Evolutionary conservation across 2,329 filamentous ascomycete species (phyloP).

Genomic region (Sphaerostilbella broomeana): DNA sequence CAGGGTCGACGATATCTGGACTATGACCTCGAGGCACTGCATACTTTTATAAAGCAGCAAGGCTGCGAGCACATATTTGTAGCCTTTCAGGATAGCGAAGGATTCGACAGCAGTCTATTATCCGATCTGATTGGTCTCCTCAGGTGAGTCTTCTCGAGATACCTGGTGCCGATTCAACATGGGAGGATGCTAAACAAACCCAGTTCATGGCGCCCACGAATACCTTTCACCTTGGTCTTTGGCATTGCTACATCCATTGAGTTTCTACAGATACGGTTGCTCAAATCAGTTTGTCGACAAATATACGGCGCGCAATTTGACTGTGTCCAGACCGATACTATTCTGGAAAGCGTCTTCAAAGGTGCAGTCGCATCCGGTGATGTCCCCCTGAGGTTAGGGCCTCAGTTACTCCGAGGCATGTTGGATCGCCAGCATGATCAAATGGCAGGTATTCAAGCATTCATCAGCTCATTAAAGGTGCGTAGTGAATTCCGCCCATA

Average conservation of each 20-base stretch:
- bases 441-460: constrained; percentile 66
- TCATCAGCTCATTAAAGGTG: constrained; percentile 64
- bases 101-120: constrained; percentile 66
- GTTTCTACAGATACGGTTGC: constrained; percentile 66
- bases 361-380: constrained; percentile 54
- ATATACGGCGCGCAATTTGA: constrained; percentile 70
- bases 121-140: constrained; percentile 65
- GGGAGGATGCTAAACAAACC: too few species aligned
- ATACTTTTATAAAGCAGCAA: constrained; percentile 50
- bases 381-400: constrained; percentile 55
- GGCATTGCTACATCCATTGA: constrained; percentile 78
- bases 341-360: constrained; percentile 66
- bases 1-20: constrained; percentile 62
- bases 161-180: too few species aligned
- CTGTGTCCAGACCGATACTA: constrained; percentile 63
- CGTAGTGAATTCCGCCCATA: constrained; percentile 9
- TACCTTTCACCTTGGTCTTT: constrained; percentile 71
- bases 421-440: constrained; percentile 71
- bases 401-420: constrained; percentile 54
- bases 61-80: constrained; percentile 57
- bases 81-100: constrained; percentile 75
- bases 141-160: constrained; percentile 49
- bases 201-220: constrained; percentile 62
- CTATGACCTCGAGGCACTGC: constrained; percentile 69
- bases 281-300: constrained; percentile 60